A percentile compares a stretch with the other conserved stretches of the same genome.
Conservation (phyloP, 805 yeast species). For the Lipomyces kockii region DNA sequence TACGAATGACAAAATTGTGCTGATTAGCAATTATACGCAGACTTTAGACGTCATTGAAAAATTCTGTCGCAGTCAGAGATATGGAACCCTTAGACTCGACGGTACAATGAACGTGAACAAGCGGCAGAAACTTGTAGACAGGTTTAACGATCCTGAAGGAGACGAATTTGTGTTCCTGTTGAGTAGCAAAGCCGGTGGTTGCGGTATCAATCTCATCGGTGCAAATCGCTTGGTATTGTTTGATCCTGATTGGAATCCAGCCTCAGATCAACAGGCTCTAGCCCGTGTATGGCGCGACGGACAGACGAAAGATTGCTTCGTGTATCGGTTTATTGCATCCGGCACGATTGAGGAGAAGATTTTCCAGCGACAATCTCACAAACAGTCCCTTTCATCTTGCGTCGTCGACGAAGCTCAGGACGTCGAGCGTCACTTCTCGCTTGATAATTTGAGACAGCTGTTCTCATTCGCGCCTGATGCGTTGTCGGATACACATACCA, state of each 20-base stretch:
- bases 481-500: conserved; percentile 87
- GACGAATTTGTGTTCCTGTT: conserved; percentile 84
- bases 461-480: conserved; percentile 73
- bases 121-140: conserved; percentile 89
- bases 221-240: conserved; percentile 87
- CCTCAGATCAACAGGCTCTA: conserved; percentile 95
- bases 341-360: conserved; percentile 97
- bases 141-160: conserved; percentile 87
- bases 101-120: conserved; percentile 92
- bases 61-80: conserved; percentile 73
- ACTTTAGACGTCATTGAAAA: conserved; percentile 88
- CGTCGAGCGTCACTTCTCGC: conserved; percentile 87
- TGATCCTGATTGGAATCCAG: conserved; percentile 98
- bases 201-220: conserved; percentile 96
- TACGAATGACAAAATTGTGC: conserved; percentile 91
- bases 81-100: conserved; percentile 82
- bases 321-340: conserved; percentile 89
- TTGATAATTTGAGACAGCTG: conserved; percentile 75
- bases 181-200: conserved; percentile 97
- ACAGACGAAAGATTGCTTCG: conserved; percentile 94
- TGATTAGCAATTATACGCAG: conserved; percentile 93
- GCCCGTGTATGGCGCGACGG: conserved; percentile 99
- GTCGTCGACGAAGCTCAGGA: conserved; percentile 97
- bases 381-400: conserved; percentile 87
- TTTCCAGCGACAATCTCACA: conserved; percentile 93